Evolutionary conservation across 2,329 filamentous ascomycete genomes (phyloP).

Genomic region (Akanthomyces dipterigenus): DNA sequence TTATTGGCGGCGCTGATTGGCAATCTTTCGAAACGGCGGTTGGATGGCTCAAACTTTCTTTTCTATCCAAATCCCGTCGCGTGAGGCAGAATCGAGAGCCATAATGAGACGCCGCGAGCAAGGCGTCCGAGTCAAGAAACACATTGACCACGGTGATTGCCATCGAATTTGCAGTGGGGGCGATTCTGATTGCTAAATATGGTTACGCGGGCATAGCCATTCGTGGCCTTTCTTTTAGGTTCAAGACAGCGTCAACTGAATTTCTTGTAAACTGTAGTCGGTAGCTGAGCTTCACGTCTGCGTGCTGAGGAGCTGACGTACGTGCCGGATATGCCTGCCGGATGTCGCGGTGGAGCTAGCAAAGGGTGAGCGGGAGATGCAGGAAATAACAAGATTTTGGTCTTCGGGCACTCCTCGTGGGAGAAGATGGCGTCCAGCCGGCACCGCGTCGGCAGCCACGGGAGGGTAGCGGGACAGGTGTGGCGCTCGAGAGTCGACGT

Average conservation of each 20-base stretch:
- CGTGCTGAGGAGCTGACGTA: conserved; percentile 1
- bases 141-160: not conserved
- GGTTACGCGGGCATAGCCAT: not conserved
- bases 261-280: not conserved
- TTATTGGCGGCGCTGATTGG: not conserved
- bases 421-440: not conserved
- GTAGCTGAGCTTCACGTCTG: too few relatives aligned
- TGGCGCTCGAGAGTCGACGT: conserved; percentile 3
- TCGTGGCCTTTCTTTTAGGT: not conserved
- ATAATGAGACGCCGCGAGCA: not conserved
- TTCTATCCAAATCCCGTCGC: not conserved
- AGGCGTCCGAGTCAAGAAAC: not conserved
- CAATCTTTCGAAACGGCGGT: not conserved
- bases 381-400: not conserved
- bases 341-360: not conserved
- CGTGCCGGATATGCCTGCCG: not conserved
- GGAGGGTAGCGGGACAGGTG: not conserved
- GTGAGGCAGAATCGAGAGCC: not conserved
- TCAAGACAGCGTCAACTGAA: not conserved
- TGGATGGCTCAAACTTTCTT: not conserved
- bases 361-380: not conserved
- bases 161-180: not conserved
- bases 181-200: not conserved
- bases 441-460: conserved; percentile 6
- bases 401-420: not conserved